Base-by-base conservation (phyloP, 2,329 filamentous ascomycete species). In the Fusarium pseudonygamai region DNA sequence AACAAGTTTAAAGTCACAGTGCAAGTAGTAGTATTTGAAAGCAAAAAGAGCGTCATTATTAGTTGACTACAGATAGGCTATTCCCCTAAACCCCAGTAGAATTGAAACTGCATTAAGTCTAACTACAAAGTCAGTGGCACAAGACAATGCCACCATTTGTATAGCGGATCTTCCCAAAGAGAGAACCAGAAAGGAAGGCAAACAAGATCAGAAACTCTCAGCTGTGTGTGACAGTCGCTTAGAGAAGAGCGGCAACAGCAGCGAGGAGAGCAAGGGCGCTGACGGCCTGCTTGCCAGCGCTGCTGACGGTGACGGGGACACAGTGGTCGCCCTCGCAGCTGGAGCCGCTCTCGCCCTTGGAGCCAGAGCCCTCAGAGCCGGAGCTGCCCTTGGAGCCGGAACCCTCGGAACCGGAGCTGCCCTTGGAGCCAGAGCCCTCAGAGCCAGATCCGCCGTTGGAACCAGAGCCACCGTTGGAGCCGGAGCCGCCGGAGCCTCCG, bases 241-340 rank as follows among this genome's bases (percentile, higher is more conserved):
- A 76, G 45, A 76, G 52, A 37, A 69, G 58, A 59, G 74, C 74
- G 39, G 55, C 73, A 37, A 63, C 34, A 42, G 66, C 70, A 57
- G 74, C 74, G 14, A 76, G 59, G 45, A 73, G 40, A 24, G 74
- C 69, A 56, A 76, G 43, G 26, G 55, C 47, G 64, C 72, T 71
- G 69, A 73, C 45, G 36, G 72, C 74, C 59, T 76, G 72, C 62
- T 76, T 76, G 39, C 69, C 62, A 28, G 72, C 75, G 16, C 60
- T 49, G 61, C 36, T 68, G 43, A 73, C 74, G 11, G 43, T 72
- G 61, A 74, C 66, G 15, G 75, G 74, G 24, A 24, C 7, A 36
- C 72, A 57, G 36, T 43, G 28, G 46, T 52, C 28, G 10, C 64
- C 43, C 24, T 39, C 52, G 5, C 67, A 46, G 18, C 32, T 42